Evolutionary conservation across 1,284 basidiomycete genomes (phyloP), one percentile per base, ranked within the genome.

Genomic region (Ganoderma meredithae): DNA sequence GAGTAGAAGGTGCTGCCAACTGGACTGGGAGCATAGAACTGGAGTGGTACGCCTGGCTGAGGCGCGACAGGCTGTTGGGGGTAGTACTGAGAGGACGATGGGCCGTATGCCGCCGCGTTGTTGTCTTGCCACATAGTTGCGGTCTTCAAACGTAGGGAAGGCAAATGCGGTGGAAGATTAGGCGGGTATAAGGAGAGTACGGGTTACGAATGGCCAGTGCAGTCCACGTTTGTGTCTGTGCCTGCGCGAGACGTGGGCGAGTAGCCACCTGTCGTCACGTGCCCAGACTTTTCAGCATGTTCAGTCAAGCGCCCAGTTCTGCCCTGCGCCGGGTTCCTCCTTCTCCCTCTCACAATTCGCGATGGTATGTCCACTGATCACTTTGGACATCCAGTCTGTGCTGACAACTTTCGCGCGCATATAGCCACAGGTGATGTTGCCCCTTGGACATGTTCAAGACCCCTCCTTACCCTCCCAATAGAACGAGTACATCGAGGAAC

Each of bases 401-500:
- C 69, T 69, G 6, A 68, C 36, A 4, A 13, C 9, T 3, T 13
- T 9, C 17, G 58, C 62, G 44, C 44, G 40, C 64, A 69, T 66
- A 60, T 75, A 93, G 92, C 92, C 91, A 78, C 92, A 93, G 88
- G 91, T 92, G 83, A 68, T 74, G 36, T 60, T 43, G 5, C 25
- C 8, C 4, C 12, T 4, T 25, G 17, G 22, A 17, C 25, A 6
- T 15, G n/a, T 9, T 36, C 7, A 22, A 3, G 7, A n/a, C 19
- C 25, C 9, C 8, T 31, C 63, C 49, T 61, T 56, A 44, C 27
- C 33, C 64, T 63, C 39, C 49, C 36, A 65, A 44, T 76, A 95
- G 92, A 95, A 95, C 83, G 94, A 95, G 79, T 95, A 95, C 77
- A 95, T 95, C 77, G 94, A 95, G 81, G 94, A 95, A 82, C 91